Base-by-base conservation (phyloP, 1,139 yeast genomes). In the Protomyces pachydermus region DNA sequence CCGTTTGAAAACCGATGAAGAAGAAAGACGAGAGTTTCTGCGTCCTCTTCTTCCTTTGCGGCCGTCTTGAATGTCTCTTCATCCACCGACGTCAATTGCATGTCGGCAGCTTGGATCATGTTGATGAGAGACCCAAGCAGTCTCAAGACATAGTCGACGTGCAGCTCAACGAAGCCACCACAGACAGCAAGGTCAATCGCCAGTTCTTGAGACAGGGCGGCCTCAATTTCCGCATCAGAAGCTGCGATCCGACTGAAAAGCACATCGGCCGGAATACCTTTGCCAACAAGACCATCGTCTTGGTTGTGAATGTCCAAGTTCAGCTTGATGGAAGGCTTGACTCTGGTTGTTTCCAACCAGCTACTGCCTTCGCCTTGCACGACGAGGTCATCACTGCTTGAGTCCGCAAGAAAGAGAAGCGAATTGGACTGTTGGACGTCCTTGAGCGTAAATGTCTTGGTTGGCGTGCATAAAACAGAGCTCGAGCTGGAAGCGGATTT, bases 401-500 rank as follows among this genome's bases (percentile, higher is more conserved):
- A 14, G 18, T 5, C 23, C 5, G 23, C 48, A 42, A 52, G 16
- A 34, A 58, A 58, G 28, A 58, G 20, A 8, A 58, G 56, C 32
- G 56, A 39, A 52, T 58, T 58, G 18, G 62, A 58, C 46, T 58
- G 62, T 34, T 58, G 62, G 3, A 58, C 62, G 23, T 58, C 62
- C 35, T 52, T 58, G 23, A 58, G 34, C 6, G 53, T 48, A 20
- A 37, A 58, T 5, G 62, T 58, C 20, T 46, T 18, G 14, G 20
- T 34, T 3, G 32, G 14, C 12, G 56, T 58, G 28, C 62, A 58
- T 9, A 58, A 34, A 4, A 58, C 62, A 16, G 62, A 28, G 18
- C 56, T 20, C n/a, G 28, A 34, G 45, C 42, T 10, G 5, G 62
- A 38, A 12, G 52, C 62, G 20, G 62, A 20, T 35, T 58, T 58